These are phyloP conservation scores for Apodospora peruviana DNA, from an alignment of 495 filamentous ascomycete species.

Conservation along the genomic window DNA sequence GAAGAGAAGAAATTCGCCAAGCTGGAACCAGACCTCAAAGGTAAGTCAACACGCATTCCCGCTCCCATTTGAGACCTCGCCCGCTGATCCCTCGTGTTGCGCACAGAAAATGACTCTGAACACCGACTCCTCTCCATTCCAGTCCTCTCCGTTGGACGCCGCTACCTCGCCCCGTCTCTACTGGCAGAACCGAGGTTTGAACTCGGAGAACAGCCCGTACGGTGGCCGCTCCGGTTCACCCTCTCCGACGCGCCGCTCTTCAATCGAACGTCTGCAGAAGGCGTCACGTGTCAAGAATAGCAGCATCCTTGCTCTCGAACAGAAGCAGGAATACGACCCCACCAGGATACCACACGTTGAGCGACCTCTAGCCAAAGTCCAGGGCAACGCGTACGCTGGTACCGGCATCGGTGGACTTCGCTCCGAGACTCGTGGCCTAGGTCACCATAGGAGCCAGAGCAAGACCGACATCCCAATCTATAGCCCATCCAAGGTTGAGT, in stretches of 20 bases:
- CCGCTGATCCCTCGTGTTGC: slow-evolving; percentile 15
- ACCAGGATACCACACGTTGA: slow-evolving; percentile 67
- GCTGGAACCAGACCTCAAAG: slow-evolving; percentile 64
- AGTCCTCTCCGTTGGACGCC: slow-evolving; percentile 60
- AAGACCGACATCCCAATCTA: slow-evolving; percentile 39
- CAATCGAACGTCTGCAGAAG: slow-evolving; percentile 87
- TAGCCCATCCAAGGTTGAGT: slow-evolving; percentile 25
- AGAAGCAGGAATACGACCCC: slow-evolving; percentile 86
- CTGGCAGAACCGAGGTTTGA: slow-evolving; percentile 76
- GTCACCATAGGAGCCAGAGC: slow-evolving; percentile 42
- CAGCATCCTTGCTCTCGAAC: slow-evolving; percentile 85
- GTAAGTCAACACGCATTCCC: slow-evolving; percentile 37
- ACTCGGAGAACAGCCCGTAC: slow-evolving; percentile 60
- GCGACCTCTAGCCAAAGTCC: slow-evolving; percentile 68
- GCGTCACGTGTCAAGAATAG: slow-evolving; percentile 95
- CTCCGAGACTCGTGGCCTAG: slow-evolving; percentile 27
- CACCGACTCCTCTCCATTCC: slow-evolving; percentile 68
- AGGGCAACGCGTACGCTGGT: slow-evolving; percentile 56
- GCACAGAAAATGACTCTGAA: slow-evolving; percentile 46
- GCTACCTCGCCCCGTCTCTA: slow-evolving; percentile 72
- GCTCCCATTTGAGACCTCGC: slow-evolving; percentile 1
- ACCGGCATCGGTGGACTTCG: slow-evolving; percentile 42
- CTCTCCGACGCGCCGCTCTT: slow-evolving; percentile 70
- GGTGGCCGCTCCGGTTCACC: slow-evolving; percentile 54
- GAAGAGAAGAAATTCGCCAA: slow-evolving; percentile 65